These are phyloP conservation scores for Epichloe scottii DNA, from an alignment of 2,329 filamentous ascomycete species.

Conservation along the genomic window DNA sequence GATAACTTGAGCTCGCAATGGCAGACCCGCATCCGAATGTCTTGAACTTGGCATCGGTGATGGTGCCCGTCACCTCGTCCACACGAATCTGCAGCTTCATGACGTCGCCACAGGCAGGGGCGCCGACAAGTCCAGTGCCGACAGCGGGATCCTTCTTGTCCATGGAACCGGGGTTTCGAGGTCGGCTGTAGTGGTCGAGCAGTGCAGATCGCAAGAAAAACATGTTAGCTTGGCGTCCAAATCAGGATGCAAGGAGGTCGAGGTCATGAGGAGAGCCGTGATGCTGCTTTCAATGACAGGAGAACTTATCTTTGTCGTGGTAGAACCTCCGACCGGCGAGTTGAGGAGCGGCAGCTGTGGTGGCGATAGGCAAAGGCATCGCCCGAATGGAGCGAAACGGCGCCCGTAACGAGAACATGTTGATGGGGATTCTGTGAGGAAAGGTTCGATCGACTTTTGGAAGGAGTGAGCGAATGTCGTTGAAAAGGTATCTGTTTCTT, in stretches of 20 bases:
- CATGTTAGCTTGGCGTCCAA: slow-evolving; percentile 5
- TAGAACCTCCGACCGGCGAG: slow-evolving; percentile 29
- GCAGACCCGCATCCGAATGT: slow-evolving; percentile 91
- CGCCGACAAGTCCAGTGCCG: slow-evolving; percentile 82
- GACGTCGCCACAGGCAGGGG: slow-evolving; percentile 79
- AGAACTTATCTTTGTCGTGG: slow-evolving; percentile 31
- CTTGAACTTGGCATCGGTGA: slow-evolving; percentile 95
- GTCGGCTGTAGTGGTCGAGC: slow-evolving; percentile 38
- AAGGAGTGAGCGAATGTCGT: background rate
- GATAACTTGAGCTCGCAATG: slow-evolving; percentile 78
- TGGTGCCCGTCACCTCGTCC: slow-evolving; percentile 75
- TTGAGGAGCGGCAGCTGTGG: slow-evolving; percentile 13
- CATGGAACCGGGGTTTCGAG: slow-evolving; percentile 44
- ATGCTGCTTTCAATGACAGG: background rate
- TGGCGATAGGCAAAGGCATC: slow-evolving; percentile 8
- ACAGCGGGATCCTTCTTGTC: slow-evolving; percentile 70
- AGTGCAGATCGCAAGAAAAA: slow-evolving; percentile 9
- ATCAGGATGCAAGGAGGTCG: background rate
- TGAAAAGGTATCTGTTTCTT: background rate
- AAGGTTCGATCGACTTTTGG: background rate
- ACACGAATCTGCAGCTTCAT: slow-evolving; percentile 77
- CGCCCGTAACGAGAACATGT: slow-evolving; percentile 10
- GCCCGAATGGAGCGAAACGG: slow-evolving; percentile 8
- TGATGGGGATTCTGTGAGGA: background rate
- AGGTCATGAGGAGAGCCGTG: background rate